These are phyloP conservation scores for Aquilaria agallochum DNA, from an alignment of 441 rosid genomes.

Conservation along the genomic window DNA sequence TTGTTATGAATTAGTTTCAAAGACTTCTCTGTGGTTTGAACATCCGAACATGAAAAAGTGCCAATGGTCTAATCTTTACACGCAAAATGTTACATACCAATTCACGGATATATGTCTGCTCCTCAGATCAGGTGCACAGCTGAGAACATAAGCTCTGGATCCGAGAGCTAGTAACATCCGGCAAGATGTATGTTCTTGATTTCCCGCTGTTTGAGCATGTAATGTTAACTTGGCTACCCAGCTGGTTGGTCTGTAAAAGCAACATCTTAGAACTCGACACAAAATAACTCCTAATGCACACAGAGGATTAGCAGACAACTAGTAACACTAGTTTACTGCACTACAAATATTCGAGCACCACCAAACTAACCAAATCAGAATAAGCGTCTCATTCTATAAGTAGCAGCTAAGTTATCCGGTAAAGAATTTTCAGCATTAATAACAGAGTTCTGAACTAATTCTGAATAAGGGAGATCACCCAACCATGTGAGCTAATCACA, in stretches of 20 bases:
- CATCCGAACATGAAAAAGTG: no score
- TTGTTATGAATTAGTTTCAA: not conserved
- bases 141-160: constrained; percentile 48
- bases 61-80: constrained; percentile 4
- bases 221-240: constrained; percentile 62
- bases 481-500: no score
- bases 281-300: not conserved
- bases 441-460: no score
- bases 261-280: constrained; percentile 9
- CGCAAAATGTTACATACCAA: not conserved
- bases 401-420: not conserved
- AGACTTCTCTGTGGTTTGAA: not conserved
- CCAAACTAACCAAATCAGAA: no score
- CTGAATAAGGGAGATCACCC: no score
- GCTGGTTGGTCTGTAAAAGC: constrained; percentile 45
- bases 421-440: not conserved
- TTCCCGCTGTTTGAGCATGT: constrained; percentile 69
- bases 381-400: not conserved
- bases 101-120: not conserved
- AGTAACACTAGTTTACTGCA: no score
- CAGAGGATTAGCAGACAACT: no score
- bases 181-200: constrained; percentile 41
- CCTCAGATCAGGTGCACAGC: constrained; percentile 51
- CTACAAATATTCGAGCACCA: no score
- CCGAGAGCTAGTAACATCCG: constrained; percentile 42